Evolutionary conservation across 306 rosid species (phyloP).

Genomic region (Astragalus membranaceus): DNA sequence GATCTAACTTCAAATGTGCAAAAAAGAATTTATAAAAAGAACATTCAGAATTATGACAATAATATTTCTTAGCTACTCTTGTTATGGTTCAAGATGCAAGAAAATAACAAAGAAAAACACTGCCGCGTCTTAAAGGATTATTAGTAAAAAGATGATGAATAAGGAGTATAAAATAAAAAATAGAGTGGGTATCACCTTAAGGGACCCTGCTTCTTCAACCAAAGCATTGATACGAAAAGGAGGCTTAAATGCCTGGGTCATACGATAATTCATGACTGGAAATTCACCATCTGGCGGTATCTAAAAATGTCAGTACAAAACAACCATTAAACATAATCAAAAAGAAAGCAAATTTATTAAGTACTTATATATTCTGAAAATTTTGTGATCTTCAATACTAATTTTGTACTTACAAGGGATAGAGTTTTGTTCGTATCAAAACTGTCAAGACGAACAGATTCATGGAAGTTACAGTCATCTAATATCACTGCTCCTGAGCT

Average conservation of each 20-base stretch:
- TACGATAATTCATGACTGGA: constrained; percentile 83
- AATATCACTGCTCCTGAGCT: constrained; percentile 68
- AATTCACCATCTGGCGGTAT: constrained; percentile 82
- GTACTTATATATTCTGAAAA: background rate
- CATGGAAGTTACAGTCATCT: constrained; percentile 91
- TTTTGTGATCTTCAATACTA: background rate
- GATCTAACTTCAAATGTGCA: background rate
- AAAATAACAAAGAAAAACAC: background rate
- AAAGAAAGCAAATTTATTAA: background rate
- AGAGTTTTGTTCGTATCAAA: constrained; percentile 67
- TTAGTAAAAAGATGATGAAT: background rate
- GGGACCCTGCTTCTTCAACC: constrained; percentile 69
- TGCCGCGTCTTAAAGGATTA: background rate
- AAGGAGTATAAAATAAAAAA: background rate
- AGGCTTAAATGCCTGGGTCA: constrained; percentile 82
- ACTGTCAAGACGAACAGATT: constrained; percentile 79
- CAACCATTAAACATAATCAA: constrained; percentile 15
- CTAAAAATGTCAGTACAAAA: constrained; percentile 31
- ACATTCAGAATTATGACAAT: background rate
- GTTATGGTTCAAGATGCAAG: background rate
- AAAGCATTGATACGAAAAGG: constrained; percentile 74
- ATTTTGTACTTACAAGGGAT: constrained; percentile 51
- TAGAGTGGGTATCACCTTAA: constrained; percentile 42
- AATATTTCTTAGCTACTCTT: constrained; percentile 5
- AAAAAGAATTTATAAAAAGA: background rate